A percentile compares a stretch with the other conserved stretches of the same genome.
Conservation (phyloP, 2,329 filamentous ascomycete species). For the Aotearoamyces nothofagi region DNA sequence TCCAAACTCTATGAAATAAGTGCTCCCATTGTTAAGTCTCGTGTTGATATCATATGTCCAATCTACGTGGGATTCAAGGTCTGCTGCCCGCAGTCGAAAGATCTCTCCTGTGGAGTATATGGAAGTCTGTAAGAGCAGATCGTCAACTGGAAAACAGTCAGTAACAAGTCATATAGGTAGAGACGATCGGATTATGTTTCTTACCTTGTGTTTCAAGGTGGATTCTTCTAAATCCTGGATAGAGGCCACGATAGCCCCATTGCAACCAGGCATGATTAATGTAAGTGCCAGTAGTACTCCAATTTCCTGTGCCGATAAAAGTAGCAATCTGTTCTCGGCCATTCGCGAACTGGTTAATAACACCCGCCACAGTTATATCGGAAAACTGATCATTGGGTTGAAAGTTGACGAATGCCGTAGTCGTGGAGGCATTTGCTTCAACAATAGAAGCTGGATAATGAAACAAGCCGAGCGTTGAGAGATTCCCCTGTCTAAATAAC, state of each 20-base stretch:
- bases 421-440: conserved; percentile 32
- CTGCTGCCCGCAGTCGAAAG: conserved; percentile 32
- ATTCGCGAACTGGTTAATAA: conserved; percentile 43
- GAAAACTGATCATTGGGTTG: conserved; percentile 25
- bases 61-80: conserved; percentile 28
- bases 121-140: conserved; percentile 39
- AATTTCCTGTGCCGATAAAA: conserved; percentile 31
- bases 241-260: conserved; percentile 41
- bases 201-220: conserved; percentile 2
- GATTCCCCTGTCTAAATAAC: conserved; percentile 28
- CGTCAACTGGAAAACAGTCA: conserved; percentile 27
- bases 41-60: conserved; percentile 27
- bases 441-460: conserved; percentile 42
- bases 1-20: conserved; percentile 35
- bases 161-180: conserved; percentile 1
- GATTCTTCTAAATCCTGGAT: conserved; percentile 5
- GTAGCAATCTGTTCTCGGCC: conserved; percentile 46
- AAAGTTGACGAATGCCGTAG: conserved; percentile 39
- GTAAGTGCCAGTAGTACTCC: conserved; percentile 33
- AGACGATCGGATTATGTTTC: conserved; percentile 1
- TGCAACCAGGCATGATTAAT: conserved; percentile 44
- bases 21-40: conserved; percentile 30
- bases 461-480: conserved; percentile 35
- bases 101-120: conserved; percentile 29
- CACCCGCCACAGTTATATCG: conserved; percentile 31